These are phyloP conservation scores for Metahyphopichia silvanorum DNA, from an alignment of 805 yeast genomes.

Conservation along the genomic window DNA sequence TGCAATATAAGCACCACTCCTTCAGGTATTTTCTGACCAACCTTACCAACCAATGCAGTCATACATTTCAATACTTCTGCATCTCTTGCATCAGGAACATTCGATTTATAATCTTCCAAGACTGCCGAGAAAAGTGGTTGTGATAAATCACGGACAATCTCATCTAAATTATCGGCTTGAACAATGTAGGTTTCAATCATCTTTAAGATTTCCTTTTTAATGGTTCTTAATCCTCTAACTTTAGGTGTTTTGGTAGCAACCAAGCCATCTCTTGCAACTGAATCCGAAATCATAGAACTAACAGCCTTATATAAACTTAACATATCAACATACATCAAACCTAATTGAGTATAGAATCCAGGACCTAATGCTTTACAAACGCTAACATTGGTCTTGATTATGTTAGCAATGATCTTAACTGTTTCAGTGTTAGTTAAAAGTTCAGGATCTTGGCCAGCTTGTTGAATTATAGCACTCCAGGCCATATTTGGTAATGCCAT, in stretches of 20 bases:
- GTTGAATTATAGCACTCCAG: slow-evolving; percentile 85
- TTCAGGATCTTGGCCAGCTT: slow-evolving; percentile 80
- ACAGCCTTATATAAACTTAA: slow-evolving; percentile 86
- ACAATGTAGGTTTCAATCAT: slow-evolving; percentile 85
- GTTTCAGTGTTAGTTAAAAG: slow-evolving; percentile 75
- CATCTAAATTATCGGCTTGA: slow-evolving; percentile 82
- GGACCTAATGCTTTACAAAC: slow-evolving; percentile 95
- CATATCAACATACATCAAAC: slow-evolving; percentile 84
- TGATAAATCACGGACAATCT: slow-evolving; percentile 76
- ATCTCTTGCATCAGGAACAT: slow-evolving; percentile 95
- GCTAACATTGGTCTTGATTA: slow-evolving; percentile 92
- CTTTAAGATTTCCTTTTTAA: slow-evolving; percentile 89
- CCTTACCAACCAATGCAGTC: slow-evolving; percentile 83
- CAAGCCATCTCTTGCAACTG: slow-evolving; percentile 75
- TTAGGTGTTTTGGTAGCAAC: slow-evolving; percentile 94
- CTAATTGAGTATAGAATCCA: slow-evolving; percentile 84
- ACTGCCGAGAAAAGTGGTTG: slow-evolving; percentile 82
- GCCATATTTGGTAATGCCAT: slow-evolving; percentile 94
- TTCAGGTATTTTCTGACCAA: slow-evolving; percentile 83
- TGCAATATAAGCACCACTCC: slow-evolving; percentile 85
- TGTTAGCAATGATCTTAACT: slow-evolving; percentile 88
- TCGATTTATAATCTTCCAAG: slow-evolving; percentile 80
- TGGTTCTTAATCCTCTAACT: slow-evolving; percentile 92
- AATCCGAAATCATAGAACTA: slow-evolving; percentile 75
- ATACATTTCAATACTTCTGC: slow-evolving; percentile 96